These are phyloP conservation scores for Termitomyces sp. DNA, from an alignment of 768 basidiomycete species.

Conservation along the genomic window DNA sequence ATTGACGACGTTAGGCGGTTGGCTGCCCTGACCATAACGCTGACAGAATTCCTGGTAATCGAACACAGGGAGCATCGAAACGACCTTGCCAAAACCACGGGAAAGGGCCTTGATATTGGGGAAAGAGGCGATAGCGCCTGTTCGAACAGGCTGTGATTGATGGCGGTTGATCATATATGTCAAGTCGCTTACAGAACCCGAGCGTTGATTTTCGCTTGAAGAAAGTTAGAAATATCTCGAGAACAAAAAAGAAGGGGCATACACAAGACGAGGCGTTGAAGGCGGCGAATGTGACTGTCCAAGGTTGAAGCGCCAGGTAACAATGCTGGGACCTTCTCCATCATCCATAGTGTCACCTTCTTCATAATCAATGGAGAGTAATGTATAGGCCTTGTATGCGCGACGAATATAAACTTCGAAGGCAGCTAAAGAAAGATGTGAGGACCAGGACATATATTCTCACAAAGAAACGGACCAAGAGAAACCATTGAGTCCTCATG, in stretches of 20 bases:
- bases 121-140: conserved; percentile 91
- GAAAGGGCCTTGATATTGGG: conserved; percentile 65
- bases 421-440: conserved; percentile 52
- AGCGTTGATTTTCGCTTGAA: conserved; percentile 61
- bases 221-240: conserved; percentile 8
- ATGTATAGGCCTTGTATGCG: conserved; percentile 90
- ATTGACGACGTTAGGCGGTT: conserved; percentile 93
- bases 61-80: conserved; percentile 69
- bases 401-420: conserved; percentile 96
- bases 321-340: conserved; percentile 72
- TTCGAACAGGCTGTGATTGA: conserved; percentile 86
- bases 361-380: conserved; percentile 92
- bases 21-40: conserved; percentile 66
- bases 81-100: conserved; percentile 73
- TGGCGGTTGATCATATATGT: conserved; percentile 87
- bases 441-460: not conserved
- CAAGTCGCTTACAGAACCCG: conserved; percentile 93
- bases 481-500: conserved; percentile 82
- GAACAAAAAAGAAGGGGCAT: conserved; percentile 10
- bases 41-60: conserved; percentile 68
- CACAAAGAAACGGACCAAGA: conserved; percentile 51
- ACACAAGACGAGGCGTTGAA: conserved; percentile 73
- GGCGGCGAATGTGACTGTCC: conserved; percentile 86
- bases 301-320: conserved; percentile 96
- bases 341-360: conserved; percentile 85